Evolutionary conservation across 306 rosid genomes (phyloP).

Genomic region (Crotalaria pallida): DNA sequence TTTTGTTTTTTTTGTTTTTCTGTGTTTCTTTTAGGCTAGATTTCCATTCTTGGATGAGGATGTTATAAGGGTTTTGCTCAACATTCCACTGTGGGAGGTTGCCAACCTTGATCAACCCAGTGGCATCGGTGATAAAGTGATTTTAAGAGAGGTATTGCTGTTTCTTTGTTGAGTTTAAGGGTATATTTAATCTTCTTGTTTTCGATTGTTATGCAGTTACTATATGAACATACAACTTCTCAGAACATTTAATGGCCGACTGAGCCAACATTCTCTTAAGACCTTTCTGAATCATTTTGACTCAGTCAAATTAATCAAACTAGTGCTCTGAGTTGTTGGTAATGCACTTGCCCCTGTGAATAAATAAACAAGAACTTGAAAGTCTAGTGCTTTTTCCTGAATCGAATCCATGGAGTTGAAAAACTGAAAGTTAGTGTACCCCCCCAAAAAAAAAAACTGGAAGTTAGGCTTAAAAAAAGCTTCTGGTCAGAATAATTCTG

Average conservation of each 20-base stretch:
- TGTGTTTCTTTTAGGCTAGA: slow-evolving; percentile 57
- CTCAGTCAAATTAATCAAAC: slow-evolving; percentile 10
- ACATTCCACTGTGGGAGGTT: slow-evolving; percentile 82
- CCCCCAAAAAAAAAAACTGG: too few relatives aligned
- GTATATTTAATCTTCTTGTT: not conserved
- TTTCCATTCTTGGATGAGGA: slow-evolving; percentile 98
- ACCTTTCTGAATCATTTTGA: not conserved
- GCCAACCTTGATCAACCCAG: slow-evolving; percentile 86
- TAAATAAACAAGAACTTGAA: not conserved
- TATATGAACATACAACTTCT: not conserved
- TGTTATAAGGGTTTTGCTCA: slow-evolving; percentile 61
- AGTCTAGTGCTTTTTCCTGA: not conserved
- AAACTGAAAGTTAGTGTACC: too few relatives aligned
- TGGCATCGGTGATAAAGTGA: slow-evolving; percentile 86
- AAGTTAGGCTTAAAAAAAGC: not conserved
- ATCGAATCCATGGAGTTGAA: not conserved
- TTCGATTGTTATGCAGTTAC: not conserved
- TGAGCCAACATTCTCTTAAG: not conserved
- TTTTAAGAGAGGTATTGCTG: slow-evolving; percentile 72
- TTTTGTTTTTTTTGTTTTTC: not conserved
- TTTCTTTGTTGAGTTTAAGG: slow-evolving; percentile 10
- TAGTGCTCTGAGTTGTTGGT: slow-evolving; percentile 8
- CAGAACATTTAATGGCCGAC: slow-evolving; percentile 1
- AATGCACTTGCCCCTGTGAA: not conserved
- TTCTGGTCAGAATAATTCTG: not conserved